These are phyloP conservation scores for Oryza rufipogon DNA, from an alignment of 176 grass and related monocot species.

Conservation along the genomic window DNA sequence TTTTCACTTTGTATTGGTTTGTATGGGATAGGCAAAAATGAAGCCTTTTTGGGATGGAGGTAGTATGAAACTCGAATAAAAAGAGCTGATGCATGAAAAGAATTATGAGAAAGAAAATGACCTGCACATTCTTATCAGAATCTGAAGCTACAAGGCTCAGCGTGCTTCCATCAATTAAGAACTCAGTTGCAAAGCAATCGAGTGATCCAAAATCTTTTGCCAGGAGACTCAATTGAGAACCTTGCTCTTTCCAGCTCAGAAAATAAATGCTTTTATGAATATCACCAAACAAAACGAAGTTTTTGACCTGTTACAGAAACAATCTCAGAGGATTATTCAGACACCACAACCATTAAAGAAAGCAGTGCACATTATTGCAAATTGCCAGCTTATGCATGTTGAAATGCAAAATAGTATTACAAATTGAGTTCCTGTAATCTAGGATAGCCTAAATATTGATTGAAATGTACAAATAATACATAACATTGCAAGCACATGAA, in stretches of 20 bases:
- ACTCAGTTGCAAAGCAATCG: conserved; percentile 92
- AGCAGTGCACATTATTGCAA: background rate
- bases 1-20: too few relatives aligned
- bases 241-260: conserved; percentile 97
- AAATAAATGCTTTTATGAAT: conserved; percentile 98
- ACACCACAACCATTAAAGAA: background rate
- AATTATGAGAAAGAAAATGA: conserved; percentile 33
- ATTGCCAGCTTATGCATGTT: background rate
- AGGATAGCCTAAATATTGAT: conserved; percentile 2
- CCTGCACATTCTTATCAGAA: conserved; percentile 91
- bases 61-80: background rate
- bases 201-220: conserved; percentile 96
- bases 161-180: conserved; percentile 96
- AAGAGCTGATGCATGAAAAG: background rate
- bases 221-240: conserved; percentile 88
- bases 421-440: conserved; percentile 9
- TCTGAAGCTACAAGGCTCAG: conserved; percentile 89
- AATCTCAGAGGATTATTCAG: background rate
- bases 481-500: background rate
- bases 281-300: conserved; percentile 91
- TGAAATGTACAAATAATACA: background rate
- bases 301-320: conserved; percentile 73
- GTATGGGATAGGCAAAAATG: too few relatives aligned
- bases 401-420: background rate
- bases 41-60: too few relatives aligned